Evolutionary conservation across 2,329 filamentous ascomycete genomes (phyloP).

Genomic region (Capronia americana): DNA sequence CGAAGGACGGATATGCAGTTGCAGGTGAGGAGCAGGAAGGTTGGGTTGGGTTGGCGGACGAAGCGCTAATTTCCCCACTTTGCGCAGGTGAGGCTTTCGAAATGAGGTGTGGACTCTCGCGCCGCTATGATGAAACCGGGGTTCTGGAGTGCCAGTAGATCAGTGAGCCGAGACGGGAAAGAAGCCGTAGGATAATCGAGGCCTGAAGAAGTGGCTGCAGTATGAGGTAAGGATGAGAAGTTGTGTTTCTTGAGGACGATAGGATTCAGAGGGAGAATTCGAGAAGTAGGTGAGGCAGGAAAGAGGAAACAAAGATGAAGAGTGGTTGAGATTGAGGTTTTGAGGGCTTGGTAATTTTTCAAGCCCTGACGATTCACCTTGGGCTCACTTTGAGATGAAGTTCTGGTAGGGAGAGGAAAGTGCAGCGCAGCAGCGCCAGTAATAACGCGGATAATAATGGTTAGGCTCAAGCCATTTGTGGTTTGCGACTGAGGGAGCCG

Average conservation of each 20-base stretch:
- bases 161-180: conserved; percentile 22
- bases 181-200: conserved; percentile 17
- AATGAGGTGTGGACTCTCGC: conserved; percentile 38
- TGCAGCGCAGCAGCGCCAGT: conserved; percentile 26
- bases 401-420: conserved; percentile 22
- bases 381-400: conserved; percentile 14
- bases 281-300: conserved; percentile 17
- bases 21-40: conserved; percentile 32
- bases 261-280: conserved; percentile 9
- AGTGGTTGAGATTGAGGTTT: conserved; percentile 18
- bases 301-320: conserved; percentile 20
- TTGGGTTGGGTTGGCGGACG: conserved; percentile 34
- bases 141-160: conserved; percentile 23
- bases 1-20: conserved; percentile 32
- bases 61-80: conserved; percentile 42
- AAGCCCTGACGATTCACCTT: conserved; percentile 14
- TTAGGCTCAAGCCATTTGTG: conserved; percentile 20
- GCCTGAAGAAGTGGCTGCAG: conserved; percentile 5
- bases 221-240: conserved; percentile 22
- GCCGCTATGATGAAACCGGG: conserved; percentile 38
- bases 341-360: conserved; percentile 7
- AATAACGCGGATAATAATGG: conserved; percentile 16
- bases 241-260: conserved; percentile 13
- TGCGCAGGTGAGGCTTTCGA: conserved; percentile 39
- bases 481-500: conserved; percentile 17